Conservation (phyloP, 768 basidiomycete species). For the Lentinula boryana region DNA sequence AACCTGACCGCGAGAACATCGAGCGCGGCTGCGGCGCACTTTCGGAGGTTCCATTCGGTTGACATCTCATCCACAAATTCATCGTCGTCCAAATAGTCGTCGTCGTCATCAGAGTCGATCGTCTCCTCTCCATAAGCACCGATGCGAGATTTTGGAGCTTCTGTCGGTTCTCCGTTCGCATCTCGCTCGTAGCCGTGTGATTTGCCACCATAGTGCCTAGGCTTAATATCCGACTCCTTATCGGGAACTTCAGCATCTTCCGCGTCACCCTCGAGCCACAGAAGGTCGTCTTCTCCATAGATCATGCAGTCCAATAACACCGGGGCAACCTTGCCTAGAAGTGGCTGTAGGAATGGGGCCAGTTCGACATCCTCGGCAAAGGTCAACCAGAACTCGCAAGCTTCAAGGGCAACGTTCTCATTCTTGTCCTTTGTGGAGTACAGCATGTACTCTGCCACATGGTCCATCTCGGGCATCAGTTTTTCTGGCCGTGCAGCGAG, state of each 20-base stretch:
- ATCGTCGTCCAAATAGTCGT: slow-evolving; percentile 82
- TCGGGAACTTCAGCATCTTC: slow-evolving; percentile 90
- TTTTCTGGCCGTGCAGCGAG: slow-evolving; percentile 93
- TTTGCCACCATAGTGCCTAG: slow-evolving; percentile 84
- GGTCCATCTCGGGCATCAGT: slow-evolving; percentile 91
- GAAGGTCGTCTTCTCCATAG: slow-evolving; percentile 92
- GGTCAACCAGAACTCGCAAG: slow-evolving; percentile 99
- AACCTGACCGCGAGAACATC: slow-evolving; percentile 96
- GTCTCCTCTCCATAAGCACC: slow-evolving; percentile 81
- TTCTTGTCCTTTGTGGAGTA: slow-evolving; percentile 98
- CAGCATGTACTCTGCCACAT: slow-evolving; percentile 98
- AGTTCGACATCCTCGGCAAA: slow-evolving; percentile 95
- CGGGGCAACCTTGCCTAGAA: slow-evolving; percentile 88
- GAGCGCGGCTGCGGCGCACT: slow-evolving; percentile 95
- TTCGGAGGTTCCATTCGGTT: slow-evolving; percentile 97
- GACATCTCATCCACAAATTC: slow-evolving; percentile 96
- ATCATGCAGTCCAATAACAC: slow-evolving; percentile 97
- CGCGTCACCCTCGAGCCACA: slow-evolving; percentile 88
- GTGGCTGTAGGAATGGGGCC: slow-evolving; percentile 75
- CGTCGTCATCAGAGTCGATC: slow-evolving; percentile 80
- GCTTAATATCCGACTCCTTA: slow-evolving; percentile 94
- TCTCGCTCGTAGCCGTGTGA: slow-evolving; percentile 83
- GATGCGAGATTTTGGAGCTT: slow-evolving; percentile 34
- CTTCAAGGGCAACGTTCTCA: slow-evolving; percentile 93
- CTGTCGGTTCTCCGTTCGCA: slow-evolving; percentile 27